Evolutionary conservation across 805 yeast species (phyloP).

Genomic region (Starmerella potacharoeniae): DNA sequence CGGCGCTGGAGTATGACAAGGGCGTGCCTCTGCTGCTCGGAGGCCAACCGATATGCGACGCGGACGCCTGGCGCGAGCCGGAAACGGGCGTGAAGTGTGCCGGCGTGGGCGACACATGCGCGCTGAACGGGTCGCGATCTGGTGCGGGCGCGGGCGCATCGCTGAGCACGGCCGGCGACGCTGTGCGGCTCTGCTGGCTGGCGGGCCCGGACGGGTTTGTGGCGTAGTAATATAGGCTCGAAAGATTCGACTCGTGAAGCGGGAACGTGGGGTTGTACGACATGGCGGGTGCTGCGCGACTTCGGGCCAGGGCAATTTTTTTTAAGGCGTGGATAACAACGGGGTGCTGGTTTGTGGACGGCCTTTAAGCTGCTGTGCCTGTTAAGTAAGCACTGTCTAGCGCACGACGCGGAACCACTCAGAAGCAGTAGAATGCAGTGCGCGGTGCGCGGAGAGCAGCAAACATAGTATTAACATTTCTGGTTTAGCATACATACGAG

Average conservation of each 20-base stretch:
- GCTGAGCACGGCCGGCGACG: not conserved
- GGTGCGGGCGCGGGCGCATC: not conserved
- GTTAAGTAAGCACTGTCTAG: slow-evolving; percentile 1
- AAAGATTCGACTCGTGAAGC: not conserved
- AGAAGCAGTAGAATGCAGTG: too few species aligned
- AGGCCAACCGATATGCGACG: not conserved
- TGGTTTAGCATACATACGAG: too few species aligned
- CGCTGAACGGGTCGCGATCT: not conserved
- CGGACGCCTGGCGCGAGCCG: not conserved
- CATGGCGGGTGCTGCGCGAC: not conserved
- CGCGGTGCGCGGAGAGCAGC: not conserved
- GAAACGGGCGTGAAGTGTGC: not conserved
- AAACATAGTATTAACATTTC: too few species aligned
- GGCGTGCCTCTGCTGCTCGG: not conserved
- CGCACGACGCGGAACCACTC: not conserved
- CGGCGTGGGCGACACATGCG: not conserved
- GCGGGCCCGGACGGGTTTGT: not conserved
- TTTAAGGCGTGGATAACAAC: not conserved
- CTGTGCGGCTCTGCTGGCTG: not conserved
- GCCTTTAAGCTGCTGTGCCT: not conserved
- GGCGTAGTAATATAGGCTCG: not conserved
- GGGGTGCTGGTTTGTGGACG: not conserved
- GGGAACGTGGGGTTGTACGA: slow-evolving; percentile 2
- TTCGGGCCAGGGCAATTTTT: not conserved
- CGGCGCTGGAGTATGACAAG: not conserved